These are phyloP conservation scores for Carpinus fangiana DNA, from an alignment of 306 rosid species.

Conservation along the genomic window DNA sequence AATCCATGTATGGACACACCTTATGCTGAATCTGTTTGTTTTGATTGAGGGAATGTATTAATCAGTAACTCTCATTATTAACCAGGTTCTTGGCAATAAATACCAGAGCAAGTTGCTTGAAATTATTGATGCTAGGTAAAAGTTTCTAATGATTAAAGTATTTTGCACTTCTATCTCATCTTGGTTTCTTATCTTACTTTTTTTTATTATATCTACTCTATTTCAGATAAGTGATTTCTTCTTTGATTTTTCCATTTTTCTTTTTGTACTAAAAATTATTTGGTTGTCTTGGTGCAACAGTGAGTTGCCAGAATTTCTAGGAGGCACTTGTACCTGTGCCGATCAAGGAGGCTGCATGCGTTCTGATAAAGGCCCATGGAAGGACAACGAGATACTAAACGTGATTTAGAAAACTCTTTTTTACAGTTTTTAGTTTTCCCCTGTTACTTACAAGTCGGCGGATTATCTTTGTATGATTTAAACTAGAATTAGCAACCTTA, in stretches of 20 bases:
- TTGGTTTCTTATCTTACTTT: background rate
- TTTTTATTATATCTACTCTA: background rate
- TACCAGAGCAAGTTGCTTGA: slow-evolving; percentile 86
- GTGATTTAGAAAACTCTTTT: slow-evolving; percentile 29
- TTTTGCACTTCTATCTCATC: slow-evolving; percentile 5
- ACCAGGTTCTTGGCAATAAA: slow-evolving; percentile 90
- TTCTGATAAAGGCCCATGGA: slow-evolving; percentile 97
- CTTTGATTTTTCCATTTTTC: background rate
- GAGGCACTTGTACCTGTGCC: slow-evolving; percentile 85
- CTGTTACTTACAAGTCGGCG: slow-evolving; percentile 7
- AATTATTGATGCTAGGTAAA: slow-evolving; percentile 78
- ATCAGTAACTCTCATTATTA: slow-evolving; percentile 27
- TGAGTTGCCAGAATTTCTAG: slow-evolving; percentile 85
- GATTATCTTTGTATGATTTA: slow-evolving; percentile 1
- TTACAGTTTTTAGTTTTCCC: background rate
- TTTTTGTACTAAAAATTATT: background rate
- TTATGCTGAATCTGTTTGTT: slow-evolving; percentile 23
- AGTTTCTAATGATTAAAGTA: slow-evolving; percentile 26
- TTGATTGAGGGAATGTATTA: slow-evolving; percentile 19
- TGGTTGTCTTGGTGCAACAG: slow-evolving; percentile 45
- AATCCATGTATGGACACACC: slow-evolving; percentile 60
- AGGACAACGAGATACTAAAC: slow-evolving; percentile 56
- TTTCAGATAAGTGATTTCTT: background rate
- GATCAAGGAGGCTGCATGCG: slow-evolving; percentile 86
- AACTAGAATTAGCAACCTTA: slow-evolving; percentile 10